Percentiles rank a stretch among this genome's conserved stretches.
Conservation (phyloP, 352 stramenopile species). For the Phytopythium boreale region DNA sequence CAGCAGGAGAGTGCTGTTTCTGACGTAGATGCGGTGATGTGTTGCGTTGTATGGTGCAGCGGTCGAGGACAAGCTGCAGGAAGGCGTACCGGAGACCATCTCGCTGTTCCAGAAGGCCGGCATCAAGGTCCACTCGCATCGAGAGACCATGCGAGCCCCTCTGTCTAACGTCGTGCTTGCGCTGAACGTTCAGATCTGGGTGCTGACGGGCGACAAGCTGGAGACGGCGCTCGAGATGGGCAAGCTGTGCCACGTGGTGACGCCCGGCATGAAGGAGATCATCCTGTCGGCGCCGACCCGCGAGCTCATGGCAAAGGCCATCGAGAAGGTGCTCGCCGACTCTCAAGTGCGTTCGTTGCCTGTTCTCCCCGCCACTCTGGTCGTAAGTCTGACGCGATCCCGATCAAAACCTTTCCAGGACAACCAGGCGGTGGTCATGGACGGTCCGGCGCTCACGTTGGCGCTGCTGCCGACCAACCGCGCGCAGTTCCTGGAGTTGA, state of each 20-base stretch:
- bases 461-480: constrained; percentile 54
- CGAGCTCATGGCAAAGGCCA: constrained; percentile 44
- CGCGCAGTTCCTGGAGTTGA: constrained; percentile 61
- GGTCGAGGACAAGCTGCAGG: constrained; percentile 98
- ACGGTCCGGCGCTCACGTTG: constrained; percentile 57
- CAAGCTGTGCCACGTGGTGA: constrained; percentile 86
- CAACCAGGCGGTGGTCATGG: constrained; percentile 66
- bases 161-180: too few relatives aligned
- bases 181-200: constrained; percentile 87
- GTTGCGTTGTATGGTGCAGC: constrained; percentile 29
- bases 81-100: constrained; percentile 94
- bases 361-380: neutral
- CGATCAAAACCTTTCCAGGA: constrained; percentile 24
- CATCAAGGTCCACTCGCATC: constrained; percentile 89
- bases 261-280: constrained; percentile 76
- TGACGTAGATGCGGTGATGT: neutral
- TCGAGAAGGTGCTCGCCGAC: constrained; percentile 49
- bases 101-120: constrained; percentile 87
- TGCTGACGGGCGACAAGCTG: constrained; percentile 97
- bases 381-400: neutral
- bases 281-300: constrained; percentile 43
- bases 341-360: constrained; percentile 21
- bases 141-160: too few relatives aligned
- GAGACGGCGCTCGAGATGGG: constrained; percentile 99
- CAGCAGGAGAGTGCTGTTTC: neutral